phyloP scores from a whole-genome alignment of 345 rosid species.

The Murraya koenigii region DNA sequence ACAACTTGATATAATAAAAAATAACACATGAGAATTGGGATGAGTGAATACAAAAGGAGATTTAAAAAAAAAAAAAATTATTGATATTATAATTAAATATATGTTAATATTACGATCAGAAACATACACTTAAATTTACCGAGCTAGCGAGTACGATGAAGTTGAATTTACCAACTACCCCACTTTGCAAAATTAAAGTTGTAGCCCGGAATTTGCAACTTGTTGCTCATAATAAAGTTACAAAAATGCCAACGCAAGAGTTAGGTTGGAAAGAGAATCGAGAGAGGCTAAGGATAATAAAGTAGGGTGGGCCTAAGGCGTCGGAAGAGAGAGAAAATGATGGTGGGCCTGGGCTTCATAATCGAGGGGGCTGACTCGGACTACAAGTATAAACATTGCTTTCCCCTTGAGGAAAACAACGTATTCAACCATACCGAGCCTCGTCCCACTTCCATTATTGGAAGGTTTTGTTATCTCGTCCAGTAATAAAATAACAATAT shows the following conservation, averaged over 20 bases:
- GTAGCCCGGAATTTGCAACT: background rate
- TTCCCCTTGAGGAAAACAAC: conserved; percentile 51
- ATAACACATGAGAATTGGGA: no score
- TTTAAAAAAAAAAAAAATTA: no score
- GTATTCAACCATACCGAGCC: conserved; percentile 27
- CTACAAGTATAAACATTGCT: background rate
- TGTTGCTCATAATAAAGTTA: no score
- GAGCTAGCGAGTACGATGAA: background rate
- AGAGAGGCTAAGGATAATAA: conserved; percentile 5
- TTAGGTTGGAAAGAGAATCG: background rate
- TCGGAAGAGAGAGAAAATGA: background rate
- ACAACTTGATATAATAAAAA: background rate
- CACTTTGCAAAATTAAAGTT: conserved; percentile 6
- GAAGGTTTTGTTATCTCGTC: conserved; percentile 38
- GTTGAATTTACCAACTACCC: background rate
- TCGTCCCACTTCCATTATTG: conserved; percentile 71
- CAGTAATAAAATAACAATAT: conserved; percentile 11
- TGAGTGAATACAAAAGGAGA: background rate
- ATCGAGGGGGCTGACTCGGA: conserved; percentile 15
- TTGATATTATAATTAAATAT: no score
- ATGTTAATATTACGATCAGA: no score
- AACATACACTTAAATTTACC: no score
- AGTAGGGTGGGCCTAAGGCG: conserved; percentile 16
- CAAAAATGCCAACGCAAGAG: background rate
- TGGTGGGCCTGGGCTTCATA: conserved; percentile 44